Evolutionary conservation across 495 filamentous ascomycete genomes (phyloP).

Genomic region (Jackrogersella multiformis): DNA sequence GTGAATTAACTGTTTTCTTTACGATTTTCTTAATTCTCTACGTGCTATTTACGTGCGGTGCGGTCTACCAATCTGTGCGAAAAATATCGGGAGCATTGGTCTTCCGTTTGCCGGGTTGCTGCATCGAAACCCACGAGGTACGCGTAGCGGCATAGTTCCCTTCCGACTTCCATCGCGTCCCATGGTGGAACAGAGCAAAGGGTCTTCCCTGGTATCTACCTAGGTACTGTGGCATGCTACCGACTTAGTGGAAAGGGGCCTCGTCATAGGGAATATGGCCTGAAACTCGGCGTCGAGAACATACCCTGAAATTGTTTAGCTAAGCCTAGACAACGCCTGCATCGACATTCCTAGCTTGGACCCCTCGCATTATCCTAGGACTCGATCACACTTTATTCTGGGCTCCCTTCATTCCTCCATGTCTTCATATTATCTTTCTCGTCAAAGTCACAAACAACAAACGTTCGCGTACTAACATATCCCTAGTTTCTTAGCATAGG

Average conservation of each 20-base stretch:
- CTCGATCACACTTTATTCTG: slow-evolving; percentile 24
- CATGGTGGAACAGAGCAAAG: slow-evolving; percentile 34
- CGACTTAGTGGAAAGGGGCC: slow-evolving; percentile 50
- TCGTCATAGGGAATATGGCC: slow-evolving; percentile 78
- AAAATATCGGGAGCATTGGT: slow-evolving; percentile 31
- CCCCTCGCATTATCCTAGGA: slow-evolving; percentile 31
- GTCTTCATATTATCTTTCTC: slow-evolving; percentile 19
- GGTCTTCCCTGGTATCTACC: slow-evolving; percentile 37
- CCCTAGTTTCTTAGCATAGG: slow-evolving; percentile 14
- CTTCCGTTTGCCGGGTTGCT: slow-evolving; percentile 41
- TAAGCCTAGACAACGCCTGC: slow-evolving; percentile 31
- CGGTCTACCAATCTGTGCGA: slow-evolving; percentile 7
- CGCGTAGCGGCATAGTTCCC: slow-evolving; percentile 43
- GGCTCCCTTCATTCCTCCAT: slow-evolving; percentile 49
- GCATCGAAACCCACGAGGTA: slow-evolving; percentile 46
- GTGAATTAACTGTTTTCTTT: slow-evolving; percentile 19
- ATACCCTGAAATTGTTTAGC: slow-evolving; percentile 46
- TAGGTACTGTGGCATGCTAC: slow-evolving; percentile 40
- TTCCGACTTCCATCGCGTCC: slow-evolving; percentile 37
- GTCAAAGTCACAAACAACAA: slow-evolving; percentile 36
- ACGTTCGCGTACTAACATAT: slow-evolving; percentile 31
- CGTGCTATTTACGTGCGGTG: slow-evolving; percentile 3
- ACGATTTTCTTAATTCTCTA: slow-evolving; percentile 2
- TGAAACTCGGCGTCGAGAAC: slow-evolving; percentile 79
- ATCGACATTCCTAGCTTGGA: slow-evolving; percentile 40